Evolutionary conservation across 2,329 filamentous ascomycete genomes (phyloP).

Genomic region (Hymenotorrendiella dingleyae): DNA sequence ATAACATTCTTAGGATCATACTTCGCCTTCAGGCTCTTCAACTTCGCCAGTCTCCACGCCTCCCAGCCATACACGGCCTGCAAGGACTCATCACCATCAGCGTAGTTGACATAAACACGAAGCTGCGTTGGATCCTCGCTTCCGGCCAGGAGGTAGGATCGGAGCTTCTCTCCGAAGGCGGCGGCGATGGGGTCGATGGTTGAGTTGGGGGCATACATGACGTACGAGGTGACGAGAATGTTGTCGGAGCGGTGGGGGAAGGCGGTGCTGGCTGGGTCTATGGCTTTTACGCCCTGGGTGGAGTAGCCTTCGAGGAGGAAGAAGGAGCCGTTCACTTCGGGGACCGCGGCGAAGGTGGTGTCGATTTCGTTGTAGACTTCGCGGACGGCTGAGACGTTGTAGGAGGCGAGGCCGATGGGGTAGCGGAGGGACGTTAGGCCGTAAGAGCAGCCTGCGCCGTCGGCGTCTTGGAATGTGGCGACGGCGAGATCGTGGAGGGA

Average conservation of each 20-base stretch:
- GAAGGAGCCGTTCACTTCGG: conserved; percentile 33
- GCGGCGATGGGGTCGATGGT: conserved; percentile 32
- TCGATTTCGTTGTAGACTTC: conserved; percentile 23
- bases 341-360: conserved; percentile 25
- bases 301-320: conserved; percentile 54
- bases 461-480: conserved; percentile 38
- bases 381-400: conserved; percentile 15
- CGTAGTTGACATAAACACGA: conserved; percentile 47
- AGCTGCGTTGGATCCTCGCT: conserved; percentile 29
- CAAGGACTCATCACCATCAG: conserved; percentile 40
- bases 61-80: conserved; percentile 43
- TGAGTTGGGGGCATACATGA: conserved; percentile 32
- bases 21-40: conserved; percentile 41
- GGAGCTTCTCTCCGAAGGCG: conserved; percentile 34
- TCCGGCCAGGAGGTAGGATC: conserved; percentile 33
- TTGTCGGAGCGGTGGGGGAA: conserved; percentile 42
- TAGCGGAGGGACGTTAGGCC: conserved; percentile 18
- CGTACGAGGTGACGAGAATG: conserved; percentile 35
- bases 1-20: conserved; percentile 43
- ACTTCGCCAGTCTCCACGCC: conserved; percentile 40
- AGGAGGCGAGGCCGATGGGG: conserved; percentile 20
- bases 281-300: conserved; percentile 36
- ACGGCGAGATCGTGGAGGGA: conserved; percentile 40
- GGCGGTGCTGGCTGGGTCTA: conserved; percentile 31
- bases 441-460: conserved; percentile 28